Percentiles rank a stretch among this genome's conserved stretches.
These are phyloP conservation scores for Quercus ilex DNA, from an alignment of 306 rosid species.

Conservation along the genomic window DNA sequence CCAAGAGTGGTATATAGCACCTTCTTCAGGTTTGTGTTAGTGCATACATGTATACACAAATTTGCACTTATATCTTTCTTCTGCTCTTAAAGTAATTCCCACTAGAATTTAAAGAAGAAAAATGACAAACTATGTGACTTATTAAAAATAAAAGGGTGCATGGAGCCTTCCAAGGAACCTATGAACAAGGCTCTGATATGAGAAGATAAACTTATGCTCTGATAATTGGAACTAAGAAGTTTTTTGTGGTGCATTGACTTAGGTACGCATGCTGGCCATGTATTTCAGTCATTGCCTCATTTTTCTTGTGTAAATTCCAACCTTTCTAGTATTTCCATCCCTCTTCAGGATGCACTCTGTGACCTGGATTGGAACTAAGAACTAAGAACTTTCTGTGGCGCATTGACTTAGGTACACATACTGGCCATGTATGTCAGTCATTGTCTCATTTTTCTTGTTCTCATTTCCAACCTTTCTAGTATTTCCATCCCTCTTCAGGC, in stretches of 20 bases:
- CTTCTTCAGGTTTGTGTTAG: constrained; percentile 55
- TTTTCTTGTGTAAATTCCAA: too few species aligned
- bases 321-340: too few species aligned
- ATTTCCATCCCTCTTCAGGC: too few species aligned
- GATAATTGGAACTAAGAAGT: not conserved
- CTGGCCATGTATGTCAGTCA: too few species aligned
- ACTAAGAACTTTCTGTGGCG: too few species aligned
- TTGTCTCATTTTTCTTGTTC: too few species aligned
- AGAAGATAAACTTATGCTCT: not conserved
- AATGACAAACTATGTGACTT: not conserved
- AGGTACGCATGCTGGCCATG: not conserved
- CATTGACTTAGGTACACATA: too few species aligned
- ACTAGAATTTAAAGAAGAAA: not conserved
- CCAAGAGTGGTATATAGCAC: constrained; percentile 32
- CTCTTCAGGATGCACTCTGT: too few species aligned
- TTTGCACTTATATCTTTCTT: constrained; percentile 2
- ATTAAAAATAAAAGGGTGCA: not conserved
- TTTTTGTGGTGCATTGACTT: not conserved
- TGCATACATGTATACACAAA: constrained; percentile 2
- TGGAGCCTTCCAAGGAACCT: not conserved
- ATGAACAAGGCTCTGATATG: not conserved
- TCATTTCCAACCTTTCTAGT: too few species aligned
- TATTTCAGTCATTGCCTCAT: not conserved
- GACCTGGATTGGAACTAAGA: too few species aligned
- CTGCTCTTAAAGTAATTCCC: not conserved